Percentiles rank a stretch among this genome's conserved stretches.
Conservation (phyloP, 192 early-diverging fungal genomes). For the Dimargaris xerosporica region DNA sequence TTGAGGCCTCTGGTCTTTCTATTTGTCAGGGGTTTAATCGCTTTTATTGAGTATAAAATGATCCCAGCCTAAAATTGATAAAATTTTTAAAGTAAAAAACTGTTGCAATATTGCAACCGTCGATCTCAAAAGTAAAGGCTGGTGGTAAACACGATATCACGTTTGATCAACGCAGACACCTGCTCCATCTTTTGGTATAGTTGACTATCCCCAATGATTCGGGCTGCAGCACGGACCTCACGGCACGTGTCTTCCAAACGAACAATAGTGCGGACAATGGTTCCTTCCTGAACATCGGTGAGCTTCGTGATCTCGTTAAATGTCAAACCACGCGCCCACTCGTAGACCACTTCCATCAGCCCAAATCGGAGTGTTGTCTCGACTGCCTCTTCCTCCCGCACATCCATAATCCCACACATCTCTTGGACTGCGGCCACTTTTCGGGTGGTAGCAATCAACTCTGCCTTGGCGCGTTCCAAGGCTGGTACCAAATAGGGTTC, state of each 20-base stretch:
- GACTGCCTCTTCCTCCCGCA: constrained; percentile 18
- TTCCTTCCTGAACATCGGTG: constrained; percentile 89
- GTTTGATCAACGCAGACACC: constrained; percentile 67
- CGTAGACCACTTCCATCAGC: constrained; percentile 91
- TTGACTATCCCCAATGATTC: constrained; percentile 76
- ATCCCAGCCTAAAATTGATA: no score
- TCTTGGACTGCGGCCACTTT: constrained; percentile 60
- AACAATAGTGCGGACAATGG: constrained; percentile 88
- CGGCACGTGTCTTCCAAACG: constrained; percentile 85
- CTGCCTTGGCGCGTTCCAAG: constrained; percentile 31
- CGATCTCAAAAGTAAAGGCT: constrained; percentile 47
- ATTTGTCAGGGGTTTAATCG: no score
- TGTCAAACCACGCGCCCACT: constrained; percentile 87
- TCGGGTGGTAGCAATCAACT: constrained; percentile 37
- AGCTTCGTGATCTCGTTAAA: constrained; percentile 85
- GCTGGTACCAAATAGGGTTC: constrained; percentile 49
- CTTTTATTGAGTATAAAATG: no score
- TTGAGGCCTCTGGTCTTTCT: no score
- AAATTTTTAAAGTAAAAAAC: no score
- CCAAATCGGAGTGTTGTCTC: constrained; percentile 49
- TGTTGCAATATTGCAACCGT: no score
- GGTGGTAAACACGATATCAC: constrained; percentile 95
- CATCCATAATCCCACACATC: constrained; percentile 31
- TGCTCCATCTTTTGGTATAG: constrained; percentile 88
- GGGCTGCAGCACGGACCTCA: constrained; percentile 68